phyloP scores from a whole-genome alignment of 129 eudicot species.

The Tagetes erecta region DNA sequence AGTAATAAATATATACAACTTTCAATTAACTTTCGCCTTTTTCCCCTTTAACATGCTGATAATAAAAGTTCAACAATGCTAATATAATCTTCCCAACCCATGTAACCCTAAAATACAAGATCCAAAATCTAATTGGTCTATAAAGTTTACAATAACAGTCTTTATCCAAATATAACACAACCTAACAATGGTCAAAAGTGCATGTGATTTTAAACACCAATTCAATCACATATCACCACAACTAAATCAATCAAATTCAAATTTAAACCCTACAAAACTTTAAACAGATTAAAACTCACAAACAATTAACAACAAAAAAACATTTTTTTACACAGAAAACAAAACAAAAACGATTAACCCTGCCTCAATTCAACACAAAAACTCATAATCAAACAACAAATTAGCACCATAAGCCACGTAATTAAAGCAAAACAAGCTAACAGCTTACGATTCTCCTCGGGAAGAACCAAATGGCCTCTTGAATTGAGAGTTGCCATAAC shows the following conservation, averaged over 20 bases:
- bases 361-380: constrained; percentile 28
- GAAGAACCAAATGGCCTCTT: constrained; percentile 84
- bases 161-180: constrained; percentile 4
- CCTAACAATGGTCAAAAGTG: not conserved
- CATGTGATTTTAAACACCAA: constrained; percentile 17
- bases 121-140: not conserved
- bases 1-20: not conserved
- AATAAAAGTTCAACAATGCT: constrained; percentile 9
- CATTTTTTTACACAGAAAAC: not conserved
- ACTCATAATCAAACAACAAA: constrained; percentile 5
- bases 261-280: constrained; percentile 33
- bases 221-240: constrained; percentile 14
- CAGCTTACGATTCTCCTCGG: constrained; percentile 85
- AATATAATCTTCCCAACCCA: not conserved
- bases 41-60: constrained; percentile 1
- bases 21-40: not conserved
- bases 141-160: constrained; percentile 23
- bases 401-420: constrained; percentile 14
- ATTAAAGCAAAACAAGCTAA: not conserved
- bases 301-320: not conserved
- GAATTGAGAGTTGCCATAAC: constrained; percentile 57
- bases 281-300: constrained; percentile 23
- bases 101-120: constrained; percentile 27
- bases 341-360: constrained; percentile 1
- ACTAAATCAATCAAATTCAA: constrained; percentile 31